phyloP scores from a whole-genome alignment of 176 grass and related monocot genomes.

The Bolboschoenus planiculmis region DNA sequence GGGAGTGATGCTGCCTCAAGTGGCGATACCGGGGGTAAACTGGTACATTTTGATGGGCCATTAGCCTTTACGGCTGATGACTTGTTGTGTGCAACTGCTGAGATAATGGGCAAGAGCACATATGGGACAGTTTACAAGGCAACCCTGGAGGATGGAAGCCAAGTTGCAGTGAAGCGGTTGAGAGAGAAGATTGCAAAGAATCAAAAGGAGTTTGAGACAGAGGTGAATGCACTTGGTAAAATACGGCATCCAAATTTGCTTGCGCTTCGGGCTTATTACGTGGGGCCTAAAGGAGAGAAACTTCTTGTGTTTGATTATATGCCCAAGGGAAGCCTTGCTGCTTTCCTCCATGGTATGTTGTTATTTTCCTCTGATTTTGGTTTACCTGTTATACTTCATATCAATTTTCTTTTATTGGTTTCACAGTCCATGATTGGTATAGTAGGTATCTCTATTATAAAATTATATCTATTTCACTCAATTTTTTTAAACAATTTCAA shows the following conservation, averaged over 20 bases:
- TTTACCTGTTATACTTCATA: background rate
- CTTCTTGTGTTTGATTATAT: constrained; percentile 95
- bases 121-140: constrained; percentile 98
- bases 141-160: constrained; percentile 75
- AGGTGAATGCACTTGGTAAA: constrained; percentile 68
- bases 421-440: constrained; percentile 1
- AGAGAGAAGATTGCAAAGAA: constrained; percentile 87
- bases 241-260: constrained; percentile 77
- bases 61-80: constrained; percentile 80
- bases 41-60: constrained; percentile 74
- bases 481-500: background rate
- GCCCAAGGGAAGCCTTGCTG: constrained; percentile 75
- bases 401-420: background rate
- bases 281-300: constrained; percentile 96
- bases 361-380: constrained; percentile 4
- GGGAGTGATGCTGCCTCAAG: constrained; percentile 21
- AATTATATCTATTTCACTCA: background rate
- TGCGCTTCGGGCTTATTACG: constrained; percentile 64
- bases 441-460: background rate
- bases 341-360: constrained; percentile 78
- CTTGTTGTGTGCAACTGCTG: constrained; percentile 84
- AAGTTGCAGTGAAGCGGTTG: constrained; percentile 82
- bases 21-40: constrained; percentile 63
- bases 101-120: constrained; percentile 97
- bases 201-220: constrained; percentile 81